Evolutionary conservation across 805 yeast species (phyloP).

Genomic region (Kodamaea restingae): DNA sequence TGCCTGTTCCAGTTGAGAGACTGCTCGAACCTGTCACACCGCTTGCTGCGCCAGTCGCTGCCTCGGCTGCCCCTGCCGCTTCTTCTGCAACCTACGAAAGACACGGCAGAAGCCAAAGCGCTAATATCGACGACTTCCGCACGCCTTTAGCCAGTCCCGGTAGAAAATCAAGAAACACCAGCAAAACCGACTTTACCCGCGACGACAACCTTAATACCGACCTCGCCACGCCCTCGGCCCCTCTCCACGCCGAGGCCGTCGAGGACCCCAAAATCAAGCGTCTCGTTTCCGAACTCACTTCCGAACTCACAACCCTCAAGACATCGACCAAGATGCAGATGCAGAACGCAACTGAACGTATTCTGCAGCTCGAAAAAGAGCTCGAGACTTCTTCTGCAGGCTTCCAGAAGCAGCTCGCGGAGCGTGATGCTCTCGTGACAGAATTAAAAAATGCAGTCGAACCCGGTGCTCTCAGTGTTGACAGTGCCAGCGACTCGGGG

Average conservation of each 20-base stretch:
- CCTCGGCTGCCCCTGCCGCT: too few relatives aligned
- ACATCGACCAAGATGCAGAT: slow-evolving; percentile 45
- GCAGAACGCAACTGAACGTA: slow-evolving; percentile 52
- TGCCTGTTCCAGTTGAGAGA: too few relatives aligned
- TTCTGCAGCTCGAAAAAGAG: slow-evolving; percentile 41
- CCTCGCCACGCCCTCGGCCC: not conserved
- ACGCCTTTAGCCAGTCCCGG: slow-evolving; percentile 23
- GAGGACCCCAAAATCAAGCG: slow-evolving; percentile 19
- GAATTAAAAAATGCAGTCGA: slow-evolving; percentile 29
- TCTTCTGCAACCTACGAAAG: slow-evolving; percentile 15
- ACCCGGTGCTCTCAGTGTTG: slow-evolving; percentile 22
- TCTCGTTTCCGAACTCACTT: slow-evolving; percentile 29
- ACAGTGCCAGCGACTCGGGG: slow-evolving; percentile 7
- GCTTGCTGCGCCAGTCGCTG: too few relatives aligned
- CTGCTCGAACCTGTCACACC: too few relatives aligned
- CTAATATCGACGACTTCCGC: slow-evolving; percentile 27
- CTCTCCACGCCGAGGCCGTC: not conserved
- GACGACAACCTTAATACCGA: too few relatives aligned
- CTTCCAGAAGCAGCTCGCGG: slow-evolving; percentile 21
- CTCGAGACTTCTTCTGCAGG: slow-evolving; percentile 18
- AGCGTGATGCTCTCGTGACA: slow-evolving; percentile 27
- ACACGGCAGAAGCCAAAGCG: slow-evolving; percentile 36
- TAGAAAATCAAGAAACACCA: slow-evolving; percentile 5
- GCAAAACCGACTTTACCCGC: not conserved
- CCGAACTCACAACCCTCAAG: slow-evolving; percentile 30